Conservation (phyloP, 2,329 filamentous ascomycete genomes). For the Sarocladium brachiariae region DNA sequence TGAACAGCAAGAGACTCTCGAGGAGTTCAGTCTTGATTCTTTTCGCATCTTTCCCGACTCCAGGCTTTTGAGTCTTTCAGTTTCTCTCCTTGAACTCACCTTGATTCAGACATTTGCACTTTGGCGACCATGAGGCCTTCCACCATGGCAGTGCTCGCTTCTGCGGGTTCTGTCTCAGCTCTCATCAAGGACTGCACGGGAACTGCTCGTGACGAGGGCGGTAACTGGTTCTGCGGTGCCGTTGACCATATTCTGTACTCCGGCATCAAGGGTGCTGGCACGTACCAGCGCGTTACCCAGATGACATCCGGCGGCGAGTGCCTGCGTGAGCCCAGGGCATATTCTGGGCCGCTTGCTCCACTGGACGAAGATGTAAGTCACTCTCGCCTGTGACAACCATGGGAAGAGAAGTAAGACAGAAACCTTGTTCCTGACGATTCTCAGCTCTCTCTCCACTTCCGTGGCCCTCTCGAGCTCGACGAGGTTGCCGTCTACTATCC, state of each 20-base stretch:
- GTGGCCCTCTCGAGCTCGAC: slow-evolving; percentile 61
- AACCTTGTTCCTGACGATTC: background rate
- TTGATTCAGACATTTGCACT: too few relatives aligned
- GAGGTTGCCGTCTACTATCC: slow-evolving; percentile 64
- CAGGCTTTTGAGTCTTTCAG: slow-evolving; percentile 3
- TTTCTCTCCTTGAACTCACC: background rate
- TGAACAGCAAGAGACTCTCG: background rate
- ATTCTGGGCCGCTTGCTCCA: slow-evolving; percentile 57
- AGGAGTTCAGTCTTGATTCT: slow-evolving; percentile 3
- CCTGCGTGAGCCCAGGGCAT: slow-evolving; percentile 41
- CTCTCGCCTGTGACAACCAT: background rate
- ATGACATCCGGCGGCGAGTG: slow-evolving; percentile 55
- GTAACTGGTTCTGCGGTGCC: slow-evolving; percentile 61
- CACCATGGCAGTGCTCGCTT: slow-evolving; percentile 20
- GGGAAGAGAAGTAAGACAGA: background rate
- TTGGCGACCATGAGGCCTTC: slow-evolving; percentile 24
- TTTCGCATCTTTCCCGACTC: background rate
- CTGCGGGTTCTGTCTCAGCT: slow-evolving; percentile 23
- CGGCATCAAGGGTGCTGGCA: slow-evolving; percentile 51
- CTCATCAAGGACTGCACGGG: slow-evolving; percentile 29
- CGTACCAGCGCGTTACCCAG: slow-evolving; percentile 55
- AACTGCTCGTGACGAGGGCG: slow-evolving; percentile 29
- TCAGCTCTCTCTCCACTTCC: slow-evolving; percentile 65
- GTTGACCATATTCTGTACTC: slow-evolving; percentile 63
- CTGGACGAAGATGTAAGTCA: slow-evolving; percentile 61